These are phyloP conservation scores for Leccinum glutinopallens DNA, from an alignment of 1,284 basidiomycete species.

Conservation along the genomic window DNA sequence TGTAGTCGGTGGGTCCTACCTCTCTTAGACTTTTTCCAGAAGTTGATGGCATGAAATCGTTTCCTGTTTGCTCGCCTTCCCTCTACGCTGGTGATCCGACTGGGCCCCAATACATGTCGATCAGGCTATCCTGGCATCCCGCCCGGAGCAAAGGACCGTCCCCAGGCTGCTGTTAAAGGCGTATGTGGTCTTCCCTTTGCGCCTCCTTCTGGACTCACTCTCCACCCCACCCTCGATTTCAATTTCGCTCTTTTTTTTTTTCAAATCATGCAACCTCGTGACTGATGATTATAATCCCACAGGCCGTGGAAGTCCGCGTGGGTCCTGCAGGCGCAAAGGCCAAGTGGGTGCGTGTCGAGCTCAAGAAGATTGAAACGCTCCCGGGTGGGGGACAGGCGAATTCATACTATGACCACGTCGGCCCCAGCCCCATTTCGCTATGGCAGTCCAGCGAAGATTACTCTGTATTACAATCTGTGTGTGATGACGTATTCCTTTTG, in stretches of 20 bases:
- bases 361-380: slow-evolving; percentile 83
- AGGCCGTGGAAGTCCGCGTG: slow-evolving; percentile 83
- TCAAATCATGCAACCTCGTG: not conserved
- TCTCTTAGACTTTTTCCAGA: slow-evolving; percentile 1
- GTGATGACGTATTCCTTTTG: slow-evolving; percentile 30
- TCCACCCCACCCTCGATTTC: slow-evolving; percentile 6
- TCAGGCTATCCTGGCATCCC: slow-evolving; percentile 83
- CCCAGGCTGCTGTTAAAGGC: slow-evolving; percentile 78
- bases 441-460: slow-evolving; percentile 78
- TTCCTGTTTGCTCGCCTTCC: slow-evolving; percentile 11
- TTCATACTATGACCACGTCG: slow-evolving; percentile 73
- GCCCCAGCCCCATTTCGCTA: slow-evolving; percentile 68
- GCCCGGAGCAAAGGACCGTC: slow-evolving; percentile 65
- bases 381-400: slow-evolving; percentile 69
- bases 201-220: slow-evolving; percentile 9
- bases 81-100: slow-evolving; percentile 1
- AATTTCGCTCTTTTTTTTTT: slow-evolving; percentile 11
- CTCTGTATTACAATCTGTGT: slow-evolving; percentile 63
- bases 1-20: slow-evolving; percentile 60
- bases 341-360: slow-evolving; percentile 86
- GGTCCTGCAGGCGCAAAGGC: slow-evolving; percentile 79
- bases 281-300: slow-evolving; percentile 3
- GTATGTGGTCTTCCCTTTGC: slow-evolving; percentile 47
- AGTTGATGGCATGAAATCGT: slow-evolving; percentile 12
- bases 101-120: slow-evolving; percentile 3